Evolutionary conservation across 176 grass and related monocot species (phyloP).

Genomic region (Paspalum notatum): DNA sequence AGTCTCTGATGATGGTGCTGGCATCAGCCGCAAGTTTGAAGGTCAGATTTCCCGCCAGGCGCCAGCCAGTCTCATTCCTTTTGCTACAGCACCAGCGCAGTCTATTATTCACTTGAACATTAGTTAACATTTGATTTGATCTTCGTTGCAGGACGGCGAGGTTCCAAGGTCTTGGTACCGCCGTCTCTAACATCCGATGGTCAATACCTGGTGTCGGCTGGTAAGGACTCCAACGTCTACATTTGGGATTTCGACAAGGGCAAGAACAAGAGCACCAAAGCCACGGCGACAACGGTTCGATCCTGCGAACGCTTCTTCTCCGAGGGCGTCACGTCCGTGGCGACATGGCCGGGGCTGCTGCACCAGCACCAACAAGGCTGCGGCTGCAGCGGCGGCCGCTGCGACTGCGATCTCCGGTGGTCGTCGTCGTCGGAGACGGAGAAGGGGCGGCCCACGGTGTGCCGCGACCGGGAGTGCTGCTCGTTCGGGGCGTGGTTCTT

Average conservation of each 20-base stretch:
- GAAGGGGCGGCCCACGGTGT: neutral
- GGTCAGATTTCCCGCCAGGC: conserved; percentile 45
- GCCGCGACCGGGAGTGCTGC: conserved; percentile 46
- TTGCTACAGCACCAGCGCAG: neutral
- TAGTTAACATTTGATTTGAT: neutral
- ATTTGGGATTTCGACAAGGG: conserved; percentile 52
- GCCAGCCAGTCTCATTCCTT: neutral
- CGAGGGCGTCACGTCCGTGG: conserved; percentile 53
- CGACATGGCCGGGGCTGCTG: conserved; percentile 51
- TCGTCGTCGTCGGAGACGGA: conserved; percentile 1
- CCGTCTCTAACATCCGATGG: conserved; percentile 66
- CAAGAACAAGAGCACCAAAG: neutral
- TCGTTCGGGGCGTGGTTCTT: conserved; percentile 59
- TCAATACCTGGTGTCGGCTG: conserved; percentile 60
- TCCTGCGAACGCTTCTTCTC: conserved; percentile 69
- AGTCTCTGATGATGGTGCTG: conserved; percentile 54
- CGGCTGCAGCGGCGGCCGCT: neutral
- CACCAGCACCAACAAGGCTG: neutral
- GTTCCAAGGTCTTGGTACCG: conserved; percentile 45
- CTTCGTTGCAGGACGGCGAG: conserved; percentile 51
- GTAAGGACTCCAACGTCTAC: conserved; percentile 60
- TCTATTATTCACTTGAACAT: neutral
- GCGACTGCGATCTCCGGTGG: neutral
- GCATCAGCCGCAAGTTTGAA: conserved; percentile 60
- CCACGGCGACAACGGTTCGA: conserved; percentile 21